Evolutionary conservation across 495 filamentous ascomycete species (phyloP).

Genomic region (Aspergillus campestris): DNA sequence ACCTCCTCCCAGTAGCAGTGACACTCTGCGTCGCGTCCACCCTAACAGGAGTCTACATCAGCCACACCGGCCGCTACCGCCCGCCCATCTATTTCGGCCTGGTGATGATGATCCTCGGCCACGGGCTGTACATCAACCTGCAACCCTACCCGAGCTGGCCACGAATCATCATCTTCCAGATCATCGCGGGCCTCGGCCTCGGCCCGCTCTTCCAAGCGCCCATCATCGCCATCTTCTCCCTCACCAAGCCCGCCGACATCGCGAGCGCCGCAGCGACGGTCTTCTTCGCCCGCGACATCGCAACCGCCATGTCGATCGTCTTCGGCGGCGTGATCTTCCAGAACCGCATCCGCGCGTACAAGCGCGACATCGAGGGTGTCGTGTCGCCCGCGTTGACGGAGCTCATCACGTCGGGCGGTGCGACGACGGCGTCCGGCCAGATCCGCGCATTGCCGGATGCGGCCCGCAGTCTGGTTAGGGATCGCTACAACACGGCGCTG

Average conservation of each 20-base stretch:
- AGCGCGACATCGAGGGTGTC: neutral
- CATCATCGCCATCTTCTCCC: conserved; percentile 36
- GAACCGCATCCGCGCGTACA: conserved; percentile 2
- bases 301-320: conserved; percentile 46
- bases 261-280: conserved; percentile 31
- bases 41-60: conserved; percentile 36
- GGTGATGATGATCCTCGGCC: conserved; percentile 51
- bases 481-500: too few relatives aligned
- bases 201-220: conserved; percentile 55
- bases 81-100: conserved; percentile 49
- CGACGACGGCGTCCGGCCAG: neutral
- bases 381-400: neutral
- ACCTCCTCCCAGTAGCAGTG: conserved; percentile 59
- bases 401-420: neutral
- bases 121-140: conserved; percentile 57
- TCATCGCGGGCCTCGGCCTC: conserved; percentile 45
- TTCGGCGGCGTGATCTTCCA: conserved; percentile 63
- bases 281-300: conserved; percentile 28
- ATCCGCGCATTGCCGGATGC: conserved; percentile 25
- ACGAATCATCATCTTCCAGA: conserved; percentile 50
- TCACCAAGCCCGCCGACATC: conserved; percentile 22
- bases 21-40: conserved; percentile 50
- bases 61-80: conserved; percentile 42
- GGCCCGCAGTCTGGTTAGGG: conserved; percentile 27
- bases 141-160: conserved; percentile 40